Evolutionary conservation across 179 eudicot species (phyloP), one percentile per base, ranked within the genome.

Genomic region (Vitellaria paradoxa): DNA sequence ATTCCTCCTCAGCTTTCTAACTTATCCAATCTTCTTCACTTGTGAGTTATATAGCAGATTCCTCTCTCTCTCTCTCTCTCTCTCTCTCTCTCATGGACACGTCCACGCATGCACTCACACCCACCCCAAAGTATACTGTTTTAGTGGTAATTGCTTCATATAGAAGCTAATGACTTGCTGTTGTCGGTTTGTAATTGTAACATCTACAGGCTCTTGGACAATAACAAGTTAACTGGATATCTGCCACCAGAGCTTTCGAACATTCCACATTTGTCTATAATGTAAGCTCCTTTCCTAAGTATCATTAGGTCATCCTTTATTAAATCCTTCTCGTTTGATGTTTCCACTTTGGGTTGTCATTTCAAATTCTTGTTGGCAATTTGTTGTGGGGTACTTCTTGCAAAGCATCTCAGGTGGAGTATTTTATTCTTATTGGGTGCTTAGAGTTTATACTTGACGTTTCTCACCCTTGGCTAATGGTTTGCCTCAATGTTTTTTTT

Each of bases 1-100:
- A 81, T 92, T 81, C 97, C 97, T 74, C 74, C 74, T 30, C 90
- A 87, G 74, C 87, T 90, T 55, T 86, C 89, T 26, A 83, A 76
- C 30, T 65, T 92, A 61, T 84, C 89, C 59, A 79, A 40, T 14
- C 85, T 92, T 77, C 62, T 83, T 79, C 97, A 92, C 88, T 60
- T 92, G 97, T 92, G 79, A 90, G 97, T 83, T 80, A 21, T 49
- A 23, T 49, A 30, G 46, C 57, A 72, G 56, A 74, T 76, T 59
- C 74, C 76, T 26, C 62, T 45, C 71, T 2, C 37, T 30, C 37
- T 30, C 37, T 30, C 37, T 30, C 37, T 30, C 37, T n/a, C 37
- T 2, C 37, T 30, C 37, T 30, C 37, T 30, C 37, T 30, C 37
- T 30, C 37, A 30, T 2, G 2, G 2, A 30, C 37, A 30, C 37